Base-by-base conservation (phyloP, 805 yeast genomes). In the Yarrowia sp. region DNA sequence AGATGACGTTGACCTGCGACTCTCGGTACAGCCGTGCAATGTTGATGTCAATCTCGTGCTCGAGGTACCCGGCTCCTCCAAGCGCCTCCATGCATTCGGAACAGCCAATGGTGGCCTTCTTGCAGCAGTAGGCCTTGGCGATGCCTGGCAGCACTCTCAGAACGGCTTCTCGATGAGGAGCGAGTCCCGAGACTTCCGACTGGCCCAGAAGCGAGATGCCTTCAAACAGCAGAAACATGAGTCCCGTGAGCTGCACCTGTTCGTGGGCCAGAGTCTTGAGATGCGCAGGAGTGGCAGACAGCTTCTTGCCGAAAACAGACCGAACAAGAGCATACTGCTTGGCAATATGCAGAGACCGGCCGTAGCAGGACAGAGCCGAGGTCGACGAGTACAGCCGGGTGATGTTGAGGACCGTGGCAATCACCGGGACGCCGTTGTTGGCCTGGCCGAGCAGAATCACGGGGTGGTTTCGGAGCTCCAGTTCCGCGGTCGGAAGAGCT, bases 51-150 rank as follows among this genome's bases (percentile, higher is more conserved):
- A 72, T 72, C 39, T 76, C 78, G 58, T 75, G 74, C 55, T 74
- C 78, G 65, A 76, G 65, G 56, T 75, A 75, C 19, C 78, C 78
- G 0, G 73, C 72, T 6, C 78, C 78, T 24, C 78, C 78, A 14
- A 75, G 66, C 12, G 76, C 75, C 53, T 75, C 78, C 77, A 75
- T 75, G 56, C 78, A 76, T 58, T 75, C 78, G 1, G 74, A 72
- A 17, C 75, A 69, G 2, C 76, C 76, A 13, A 69, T 67, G 9
- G 74, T 63, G 39, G 77, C 66, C 14, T 65, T 53, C 55, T 76
- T 76, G 15, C 76, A 74, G 6, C 70, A 66, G 20, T 70, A 50
- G 2, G 75, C 74, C 64, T 75, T 75, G 50, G 74, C 52, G 14
- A 75, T 60, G 9, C 78, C 76, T 9, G 78, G 73, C 2, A 75